These are phyloP conservation scores for Cryphonectria carpinicola DNA, from an alignment of 2,329 filamentous ascomycete genomes.

Conservation along the genomic window DNA sequence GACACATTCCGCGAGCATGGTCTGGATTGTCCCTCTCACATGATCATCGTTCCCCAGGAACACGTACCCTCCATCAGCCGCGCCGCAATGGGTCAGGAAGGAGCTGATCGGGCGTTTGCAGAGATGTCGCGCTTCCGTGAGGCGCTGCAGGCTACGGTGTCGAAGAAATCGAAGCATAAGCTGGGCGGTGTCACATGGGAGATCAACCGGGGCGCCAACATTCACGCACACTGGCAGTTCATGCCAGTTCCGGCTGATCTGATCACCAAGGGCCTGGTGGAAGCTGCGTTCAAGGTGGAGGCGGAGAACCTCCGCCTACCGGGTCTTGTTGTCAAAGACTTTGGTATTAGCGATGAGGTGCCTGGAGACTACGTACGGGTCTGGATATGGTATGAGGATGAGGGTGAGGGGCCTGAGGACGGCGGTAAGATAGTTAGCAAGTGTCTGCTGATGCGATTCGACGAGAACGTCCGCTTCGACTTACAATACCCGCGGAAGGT, in stretches of 20 bases:
- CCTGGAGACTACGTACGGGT: slow-evolving; percentile 76
- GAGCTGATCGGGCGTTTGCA: slow-evolving; percentile 63
- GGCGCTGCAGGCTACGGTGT: slow-evolving; percentile 79
- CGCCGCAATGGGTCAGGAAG: slow-evolving; percentile 55
- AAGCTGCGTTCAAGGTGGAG: slow-evolving; percentile 86
- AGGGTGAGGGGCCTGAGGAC: slow-evolving; percentile 49
- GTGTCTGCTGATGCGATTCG: slow-evolving; percentile 74
- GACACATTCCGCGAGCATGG: slow-evolving; percentile 67
- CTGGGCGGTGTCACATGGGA: slow-evolving; percentile 91
- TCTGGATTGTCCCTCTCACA: slow-evolving; percentile 79
- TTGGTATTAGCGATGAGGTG: slow-evolving; percentile 55
- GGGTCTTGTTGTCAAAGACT: slow-evolving; percentile 51
- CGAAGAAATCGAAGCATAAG: slow-evolving; percentile 54
- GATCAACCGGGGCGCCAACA: slow-evolving; percentile 77
- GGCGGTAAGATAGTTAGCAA: slow-evolving; percentile 60
- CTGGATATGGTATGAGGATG: slow-evolving; percentile 73
- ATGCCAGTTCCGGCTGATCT: slow-evolving; percentile 73
- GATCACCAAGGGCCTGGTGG: slow-evolving; percentile 74
- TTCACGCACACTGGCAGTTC: slow-evolving; percentile 95
- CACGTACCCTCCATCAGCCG: slow-evolving; percentile 76
- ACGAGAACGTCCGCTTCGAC: slow-evolving; percentile 77
- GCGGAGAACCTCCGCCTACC: slow-evolving; percentile 73
- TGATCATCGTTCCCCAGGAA: slow-evolving; percentile 86
- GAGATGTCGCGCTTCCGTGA: slow-evolving; percentile 86
- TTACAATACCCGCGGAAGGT: slow-evolving; percentile 88